Base-by-base conservation (phyloP, 73 alveolate genomes). In the Stentor coeruleus region DNA sequence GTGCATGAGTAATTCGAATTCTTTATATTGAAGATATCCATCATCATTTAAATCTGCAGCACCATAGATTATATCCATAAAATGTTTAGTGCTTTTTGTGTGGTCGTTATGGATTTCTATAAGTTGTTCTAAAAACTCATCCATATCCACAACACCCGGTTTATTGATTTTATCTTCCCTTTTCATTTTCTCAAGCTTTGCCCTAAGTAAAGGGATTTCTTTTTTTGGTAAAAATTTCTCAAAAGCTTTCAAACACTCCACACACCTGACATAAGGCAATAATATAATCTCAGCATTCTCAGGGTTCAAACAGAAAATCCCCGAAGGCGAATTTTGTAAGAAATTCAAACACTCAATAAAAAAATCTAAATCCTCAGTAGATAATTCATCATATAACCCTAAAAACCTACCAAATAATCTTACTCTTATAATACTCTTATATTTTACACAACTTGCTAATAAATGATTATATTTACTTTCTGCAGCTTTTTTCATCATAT, bases 11-110 rank as follows among this genome's bases (percentile, higher is more conserved):
- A 66, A 2, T 31, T 66, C 79, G 33, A 75, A 75, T 75, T 75
- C 83, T 39, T 75, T 15, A 14, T 36, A 35, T 75, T 37, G 72
- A 20, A 40, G 30, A 39, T 26, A 75, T 37, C 72, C 74, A 75
- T 75, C 83, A 1, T 75, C 72, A 75, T 75, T 75, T 1, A 40
- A 38, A 38, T 75, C 83, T 37, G 72, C 72, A 20, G 83, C 83
- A n/a, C 38, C 83, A 40, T 39, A 75, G 38, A 75, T 75, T 30
- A 35, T 37, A 6, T 28, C 28, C 59, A 75, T 37, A 38, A 39
- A 40, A 37, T 75, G 26, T 39, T 26, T 39, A 36, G 41, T 15
- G 20, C 38, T 35, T 2, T 20, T 15, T 20, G 14, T 39, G 33
- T 75, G 28, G 31, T 35, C 38, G 39, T 39, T 15, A 37, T 20